Evolutionary conservation across 352 stramenopile species (phyloP).

Genomic region (Phytophthora niederhauseri): DNA sequence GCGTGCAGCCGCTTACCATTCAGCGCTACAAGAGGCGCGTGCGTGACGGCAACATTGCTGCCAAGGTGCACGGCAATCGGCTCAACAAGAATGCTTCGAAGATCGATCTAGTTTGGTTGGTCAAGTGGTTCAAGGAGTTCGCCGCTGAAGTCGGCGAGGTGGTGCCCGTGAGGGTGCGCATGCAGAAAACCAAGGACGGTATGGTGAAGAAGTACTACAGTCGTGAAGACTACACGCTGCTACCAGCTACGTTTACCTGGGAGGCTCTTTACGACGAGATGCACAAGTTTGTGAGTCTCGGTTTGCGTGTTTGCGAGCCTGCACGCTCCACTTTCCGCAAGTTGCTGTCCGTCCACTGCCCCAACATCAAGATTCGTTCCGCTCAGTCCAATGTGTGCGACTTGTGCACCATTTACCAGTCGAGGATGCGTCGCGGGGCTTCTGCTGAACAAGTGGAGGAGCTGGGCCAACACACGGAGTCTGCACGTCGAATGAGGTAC

Average conservation of each 20-base stretch:
- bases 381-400: no score
- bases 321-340: no score
- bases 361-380: no score
- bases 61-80: background rate
- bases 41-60: no score
- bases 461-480: slow-evolving; percentile 13
- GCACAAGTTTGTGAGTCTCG: no score
- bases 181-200: background rate
- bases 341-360: no score
- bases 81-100: background rate
- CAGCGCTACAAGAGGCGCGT: no score
- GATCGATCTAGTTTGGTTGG: slow-evolving; percentile 1
- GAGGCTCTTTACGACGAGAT: no score
- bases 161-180: background rate
- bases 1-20: no score
- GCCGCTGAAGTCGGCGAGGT: background rate
- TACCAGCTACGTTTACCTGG: no score
- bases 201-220: background rate
- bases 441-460: slow-evolving; percentile 20
- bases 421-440: slow-evolving; percentile 3
- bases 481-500: slow-evolving; percentile 24
- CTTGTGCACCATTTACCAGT: no score
- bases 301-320: no score
- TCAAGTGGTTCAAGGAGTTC: slow-evolving; percentile 2
- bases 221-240: background rate